Percentiles rank a stretch among this genome's conserved stretches.
phyloP scores from a whole-genome alignment of 1,284 basidiomycete genomes.

The Amylostereum areolatum region DNA sequence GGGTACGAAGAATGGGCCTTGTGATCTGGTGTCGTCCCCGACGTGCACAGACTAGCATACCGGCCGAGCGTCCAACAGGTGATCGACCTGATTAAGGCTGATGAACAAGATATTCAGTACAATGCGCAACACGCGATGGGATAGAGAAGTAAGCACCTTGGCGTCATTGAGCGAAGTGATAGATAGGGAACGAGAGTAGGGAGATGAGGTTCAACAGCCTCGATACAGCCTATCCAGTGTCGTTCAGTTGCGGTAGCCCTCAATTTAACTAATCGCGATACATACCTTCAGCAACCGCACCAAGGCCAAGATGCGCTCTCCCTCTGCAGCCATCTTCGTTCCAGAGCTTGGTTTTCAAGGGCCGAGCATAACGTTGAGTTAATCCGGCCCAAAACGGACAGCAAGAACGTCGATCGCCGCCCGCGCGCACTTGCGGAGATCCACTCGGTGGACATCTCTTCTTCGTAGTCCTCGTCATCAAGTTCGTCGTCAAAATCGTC shows the following conservation, averaged over 20 bases:
- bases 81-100: slow-evolving; percentile 96
- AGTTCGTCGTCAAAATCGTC: slow-evolving; percentile 87
- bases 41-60: slow-evolving; percentile 93
- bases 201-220: slow-evolving; percentile 91
- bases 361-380: slow-evolving; percentile 85
- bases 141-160: slow-evolving; percentile 54
- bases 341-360: slow-evolving; percentile 93
- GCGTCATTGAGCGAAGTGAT: slow-evolving; percentile 87
- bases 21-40: slow-evolving; percentile 78
- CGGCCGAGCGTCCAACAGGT: slow-evolving; percentile 99
- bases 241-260: not conserved
- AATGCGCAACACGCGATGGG: not conserved
- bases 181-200: slow-evolving; percentile 86
- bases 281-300: slow-evolving; percentile 96
- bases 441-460: slow-evolving; percentile 98
- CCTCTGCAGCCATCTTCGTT: slow-evolving; percentile 86
- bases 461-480: slow-evolving; percentile 89
- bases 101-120: slow-evolving; percentile 3
- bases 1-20: slow-evolving; percentile 90
- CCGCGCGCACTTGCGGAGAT: slow-evolving; percentile 95
- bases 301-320: slow-evolving; percentile 94
- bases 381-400: slow-evolving; percentile 83
- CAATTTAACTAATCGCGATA: slow-evolving; percentile 6
- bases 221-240: slow-evolving; percentile 79
- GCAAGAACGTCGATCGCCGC: slow-evolving; percentile 96